phyloP scores from a whole-genome alignment of 2,329 filamentous ascomycete species.

The Neophaeococcomyces mojaviensis region DNA sequence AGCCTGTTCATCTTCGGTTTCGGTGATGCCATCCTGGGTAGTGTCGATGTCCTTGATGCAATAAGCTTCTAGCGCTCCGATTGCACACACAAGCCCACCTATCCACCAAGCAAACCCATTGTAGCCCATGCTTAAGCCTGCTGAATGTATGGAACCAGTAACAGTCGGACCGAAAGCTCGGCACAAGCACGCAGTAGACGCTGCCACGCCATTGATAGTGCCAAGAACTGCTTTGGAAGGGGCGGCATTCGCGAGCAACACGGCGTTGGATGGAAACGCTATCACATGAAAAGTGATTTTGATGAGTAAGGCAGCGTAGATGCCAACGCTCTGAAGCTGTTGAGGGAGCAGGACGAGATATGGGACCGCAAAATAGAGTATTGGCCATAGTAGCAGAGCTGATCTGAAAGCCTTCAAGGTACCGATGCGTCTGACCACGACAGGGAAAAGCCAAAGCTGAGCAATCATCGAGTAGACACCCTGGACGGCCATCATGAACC shows the following conservation, averaged over 20 bases:
- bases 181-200: conserved; percentile 81
- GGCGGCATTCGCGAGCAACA: conserved; percentile 81
- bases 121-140: conserved; percentile 71
- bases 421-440: conserved; percentile 66
- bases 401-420: conserved; percentile 75
- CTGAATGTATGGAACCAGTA: conserved; percentile 75
- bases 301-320: conserved; percentile 73
- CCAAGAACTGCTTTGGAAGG: conserved; percentile 78
- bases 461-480: conserved; percentile 83
- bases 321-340: conserved; percentile 60
- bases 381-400: conserved; percentile 73
- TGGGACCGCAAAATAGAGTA: conserved; percentile 78
- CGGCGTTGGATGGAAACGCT: conserved; percentile 82
- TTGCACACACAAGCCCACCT: conserved; percentile 65
- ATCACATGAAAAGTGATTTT: conserved; percentile 91
- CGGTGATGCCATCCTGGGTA: conserved; percentile 35
- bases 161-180: conserved; percentile 82
- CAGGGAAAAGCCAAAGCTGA: conserved; percentile 76
- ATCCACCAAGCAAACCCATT: conserved; percentile 93
- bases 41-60: conserved; percentile 61
- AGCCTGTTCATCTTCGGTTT: conserved; percentile 34
- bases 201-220: conserved; percentile 85
- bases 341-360: conserved; percentile 81
- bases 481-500: conserved; percentile 79
- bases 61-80: conserved; percentile 67